These are phyloP conservation scores for Calonectria honghensis DNA, from an alignment of 2,329 filamentous ascomycete genomes.

Conservation along the genomic window DNA sequence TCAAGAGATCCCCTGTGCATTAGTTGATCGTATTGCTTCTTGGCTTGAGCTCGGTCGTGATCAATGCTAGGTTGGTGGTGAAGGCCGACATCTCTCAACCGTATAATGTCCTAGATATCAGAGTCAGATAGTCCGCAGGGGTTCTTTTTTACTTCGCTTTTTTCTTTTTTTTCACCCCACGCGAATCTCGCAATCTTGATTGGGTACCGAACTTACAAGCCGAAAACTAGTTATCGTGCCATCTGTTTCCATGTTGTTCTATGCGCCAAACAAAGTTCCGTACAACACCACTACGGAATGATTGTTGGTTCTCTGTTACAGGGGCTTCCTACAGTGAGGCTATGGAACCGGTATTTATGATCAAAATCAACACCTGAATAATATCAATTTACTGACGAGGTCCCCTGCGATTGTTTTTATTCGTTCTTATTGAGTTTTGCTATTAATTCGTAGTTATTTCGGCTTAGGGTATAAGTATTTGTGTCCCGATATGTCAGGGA, in stretches of 20 bases:
- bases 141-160: background rate
- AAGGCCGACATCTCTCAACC: too few species aligned
- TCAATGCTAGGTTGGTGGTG: too few species aligned
- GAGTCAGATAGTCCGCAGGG: conserved; percentile 45
- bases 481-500: background rate
- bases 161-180: conserved; percentile 45
- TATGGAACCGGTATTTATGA: background rate
- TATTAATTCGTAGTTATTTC: background rate
- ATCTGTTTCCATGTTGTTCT: conserved; percentile 19
- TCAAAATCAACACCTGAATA: background rate
- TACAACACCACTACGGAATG: background rate
- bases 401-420: background rate
- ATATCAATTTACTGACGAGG: background rate
- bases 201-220: conserved; percentile 43
- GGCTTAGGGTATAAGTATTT: background rate
- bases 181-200: conserved; percentile 41
- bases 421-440: background rate
- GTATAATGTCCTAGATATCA: conserved; percentile 43
- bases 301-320: background rate
- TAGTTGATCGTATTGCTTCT: background rate
- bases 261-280: conserved; percentile 17
- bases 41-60: background rate
- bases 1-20: too few species aligned
- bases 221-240: conserved; percentile 32
- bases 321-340: background rate